phyloP scores from a whole-genome alignment of 1,139 yeast species.

The Arxiozyma heterogenica region DNA sequence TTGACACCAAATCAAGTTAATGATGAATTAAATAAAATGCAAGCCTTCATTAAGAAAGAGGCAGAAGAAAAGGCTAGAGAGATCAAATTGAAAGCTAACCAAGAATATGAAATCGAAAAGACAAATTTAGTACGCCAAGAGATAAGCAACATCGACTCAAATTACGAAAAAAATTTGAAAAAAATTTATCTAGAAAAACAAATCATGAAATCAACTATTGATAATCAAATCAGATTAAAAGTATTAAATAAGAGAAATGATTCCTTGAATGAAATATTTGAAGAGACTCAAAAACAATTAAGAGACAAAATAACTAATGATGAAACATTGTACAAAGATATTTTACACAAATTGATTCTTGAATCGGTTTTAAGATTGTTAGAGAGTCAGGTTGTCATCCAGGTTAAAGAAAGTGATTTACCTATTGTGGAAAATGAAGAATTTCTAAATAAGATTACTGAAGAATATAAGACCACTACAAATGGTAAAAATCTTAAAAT shows the following conservation, averaged over 20 bases:
- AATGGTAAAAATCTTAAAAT: conserved; percentile 48
- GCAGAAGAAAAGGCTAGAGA: conserved; percentile 98
- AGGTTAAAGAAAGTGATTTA: conserved; percentile 63
- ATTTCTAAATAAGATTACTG: conserved; percentile 44
- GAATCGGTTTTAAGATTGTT: conserved; percentile 72
- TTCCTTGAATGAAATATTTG: conserved; percentile 65
- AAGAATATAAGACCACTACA: conserved; percentile 59
- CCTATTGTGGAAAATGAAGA: conserved; percentile 41
- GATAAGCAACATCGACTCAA: conserved; percentile 75
- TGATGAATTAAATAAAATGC: conserved; percentile 95
- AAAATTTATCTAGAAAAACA: conserved; percentile 90
- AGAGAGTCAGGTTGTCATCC: conserved; percentile 57
- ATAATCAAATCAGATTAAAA: conserved; percentile 89
- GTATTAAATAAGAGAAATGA: conserved; percentile 81
- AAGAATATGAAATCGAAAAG: conserved; percentile 96
- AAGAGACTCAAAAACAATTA: conserved; percentile 56
- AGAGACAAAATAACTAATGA: conserved; percentile 39
- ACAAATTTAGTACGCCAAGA: conserved; percentile 90
- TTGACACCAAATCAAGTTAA: conserved; percentile 53
- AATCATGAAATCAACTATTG: conserved; percentile 88
- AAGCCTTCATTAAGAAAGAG: conserved; percentile 96
- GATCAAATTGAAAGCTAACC: conserved; percentile 90
- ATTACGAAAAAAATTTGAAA: conserved; percentile 76
- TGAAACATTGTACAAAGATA: conserved; percentile 54
- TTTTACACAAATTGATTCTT: conserved; percentile 69